Evolutionary conservation across 352 stramenopile genomes (phyloP), one percentile per base, ranked within the genome.

Genomic region (Globisporangium carolinianum): DNA sequence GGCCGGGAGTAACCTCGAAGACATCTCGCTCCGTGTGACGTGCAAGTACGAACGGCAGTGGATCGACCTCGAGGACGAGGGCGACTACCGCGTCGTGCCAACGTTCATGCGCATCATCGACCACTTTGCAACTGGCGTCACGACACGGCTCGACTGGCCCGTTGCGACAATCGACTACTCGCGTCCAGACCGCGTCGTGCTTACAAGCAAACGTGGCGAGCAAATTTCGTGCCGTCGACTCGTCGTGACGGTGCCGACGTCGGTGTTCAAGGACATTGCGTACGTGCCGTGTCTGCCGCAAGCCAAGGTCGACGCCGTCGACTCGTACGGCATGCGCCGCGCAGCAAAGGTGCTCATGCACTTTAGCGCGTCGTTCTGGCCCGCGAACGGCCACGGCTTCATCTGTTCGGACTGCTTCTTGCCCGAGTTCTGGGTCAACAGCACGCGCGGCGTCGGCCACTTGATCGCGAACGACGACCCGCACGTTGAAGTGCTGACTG

Each of bases 361-460:
- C 58, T 86, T 91, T 59, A 73, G 62, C 14, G 54, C 66, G 41
- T 56, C 65, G 43, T 93, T 91, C 55, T 93, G 83, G 83, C 77
- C 80, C 7, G 69, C 66, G 52, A 75, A 91, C 55, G 73, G 80
- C 8, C 83, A 93, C 57, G 83, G 83, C 42, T 74, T 93, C 42
- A 83, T 93, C 54, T 93, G 83, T 67, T 90, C 80, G 24, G 77
- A 90, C 41, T 85, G 72, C 55, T 93, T 93, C 66, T 38, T 93
- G 62, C 83, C 83, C 10, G 83, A 93, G 67, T 93, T 91, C 47
- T 93, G 83, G 83, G 68, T 91, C 43, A 91, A 93, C 65, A 86
- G 63, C 62, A 85, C 76, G 12, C 58, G 73, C 7, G 83, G 83
- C 24, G 75, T 91, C 35, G 83, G 83, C 7, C 63, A 83, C 41